A percentile compares a stretch with the other conserved stretches of the same genome.
Evolutionary conservation across 1,284 basidiomycete species (phyloP).

Genomic region (Malassezia globosa): DNA sequence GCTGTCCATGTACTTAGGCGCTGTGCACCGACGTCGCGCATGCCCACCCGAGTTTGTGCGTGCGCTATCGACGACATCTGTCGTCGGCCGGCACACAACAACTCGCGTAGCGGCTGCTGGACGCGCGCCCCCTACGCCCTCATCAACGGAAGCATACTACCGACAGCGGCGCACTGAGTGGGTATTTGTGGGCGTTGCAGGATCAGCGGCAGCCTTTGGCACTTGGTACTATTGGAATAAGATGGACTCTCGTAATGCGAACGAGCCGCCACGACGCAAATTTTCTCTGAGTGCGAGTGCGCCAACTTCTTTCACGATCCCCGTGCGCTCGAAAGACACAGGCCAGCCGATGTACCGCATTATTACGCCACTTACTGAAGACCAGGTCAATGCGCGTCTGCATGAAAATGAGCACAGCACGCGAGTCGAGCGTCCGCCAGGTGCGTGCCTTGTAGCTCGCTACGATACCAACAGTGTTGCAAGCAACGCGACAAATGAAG

Average conservation of each 20-base stretch:
- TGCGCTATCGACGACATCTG: not conserved
- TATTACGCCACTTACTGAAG: conserved; percentile 32
- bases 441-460: conserved; percentile 36
- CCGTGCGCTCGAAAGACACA: conserved; percentile 23
- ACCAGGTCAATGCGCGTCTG: conserved; percentile 38
- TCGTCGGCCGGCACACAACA: not conserved
- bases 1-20: not conserved
- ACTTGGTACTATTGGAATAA: conserved; percentile 44
- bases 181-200: conserved; percentile 41
- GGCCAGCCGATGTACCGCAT: conserved; percentile 30
- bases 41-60: not conserved
- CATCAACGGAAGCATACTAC: conserved; percentile 20
- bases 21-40: not conserved
- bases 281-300: conserved; percentile 17
- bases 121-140: not conserved
- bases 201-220: conserved; percentile 37
- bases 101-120: not conserved
- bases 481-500: conserved; percentile 43
- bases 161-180: conserved; percentile 38
- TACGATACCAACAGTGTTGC: conserved; percentile 45
- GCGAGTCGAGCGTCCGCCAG: conserved; percentile 30
- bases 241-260: conserved; percentile 22
- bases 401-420: conserved; percentile 36
- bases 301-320: conserved; percentile 35
- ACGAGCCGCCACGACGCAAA: conserved; percentile 18